These are phyloP conservation scores for Cantharellus anzutake DNA, from an alignment of 768 basidiomycete genomes.

Conservation along the genomic window DNA sequence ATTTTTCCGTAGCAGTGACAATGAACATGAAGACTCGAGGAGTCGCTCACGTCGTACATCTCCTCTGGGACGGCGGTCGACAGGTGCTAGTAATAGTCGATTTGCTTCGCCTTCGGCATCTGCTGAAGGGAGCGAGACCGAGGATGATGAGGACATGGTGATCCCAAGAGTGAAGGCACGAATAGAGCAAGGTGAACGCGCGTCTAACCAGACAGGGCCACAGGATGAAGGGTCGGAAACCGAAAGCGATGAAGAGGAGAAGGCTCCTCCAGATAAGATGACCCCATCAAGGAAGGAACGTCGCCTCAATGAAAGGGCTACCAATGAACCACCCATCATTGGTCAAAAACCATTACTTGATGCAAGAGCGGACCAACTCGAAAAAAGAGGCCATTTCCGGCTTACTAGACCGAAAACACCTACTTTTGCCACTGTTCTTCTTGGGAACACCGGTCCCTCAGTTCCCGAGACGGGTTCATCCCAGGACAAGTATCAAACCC, in stretches of 20 bases:
- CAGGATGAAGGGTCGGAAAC: background rate
- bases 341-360: constrained; percentile 9
- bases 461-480: background rate
- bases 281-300: background rate
- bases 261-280: background rate
- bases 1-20: too few species aligned
- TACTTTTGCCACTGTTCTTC: background rate
- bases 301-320: background rate
- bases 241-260: background rate
- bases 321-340: background rate
- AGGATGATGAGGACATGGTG: background rate
- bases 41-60: too few species aligned
- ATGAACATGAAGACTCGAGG: too few species aligned
- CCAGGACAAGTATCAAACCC: background rate
- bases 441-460: background rate
- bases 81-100: too few species aligned
- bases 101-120: background rate
- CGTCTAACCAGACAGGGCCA: background rate
- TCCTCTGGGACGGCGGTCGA: too few species aligned
- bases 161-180: background rate
- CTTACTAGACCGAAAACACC: constrained; percentile 8
- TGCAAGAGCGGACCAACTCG: constrained; percentile 7
- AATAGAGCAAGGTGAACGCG: too few species aligned
- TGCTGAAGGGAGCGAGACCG: background rate
- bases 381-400: constrained; percentile 6